These are phyloP conservation scores for Alloteropsis semialata DNA, from an alignment of 176 grass and related monocot species.

Conservation along the genomic window DNA sequence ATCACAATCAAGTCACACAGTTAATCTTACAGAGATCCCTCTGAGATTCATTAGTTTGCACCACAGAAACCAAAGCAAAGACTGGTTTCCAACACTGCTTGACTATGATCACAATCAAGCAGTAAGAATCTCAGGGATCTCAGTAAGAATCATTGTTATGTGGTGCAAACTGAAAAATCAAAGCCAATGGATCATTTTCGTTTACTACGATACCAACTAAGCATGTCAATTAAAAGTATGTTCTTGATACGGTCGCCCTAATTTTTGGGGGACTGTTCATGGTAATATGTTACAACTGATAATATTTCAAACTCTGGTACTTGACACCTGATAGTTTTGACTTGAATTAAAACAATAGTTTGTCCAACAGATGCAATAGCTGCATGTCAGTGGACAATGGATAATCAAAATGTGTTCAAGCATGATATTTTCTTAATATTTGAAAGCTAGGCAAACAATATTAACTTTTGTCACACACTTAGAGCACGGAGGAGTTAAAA, in stretches of 20 bases:
- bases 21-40: conserved; percentile 5
- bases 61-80: not conserved
- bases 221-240: not conserved
- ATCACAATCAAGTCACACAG: conserved; percentile 27
- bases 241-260: no score
- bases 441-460: not conserved
- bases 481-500: not conserved
- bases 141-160: no score
- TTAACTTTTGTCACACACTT: not conserved
- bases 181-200: not conserved
- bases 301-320: conserved; percentile 4
- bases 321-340: not conserved
- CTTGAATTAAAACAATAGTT: conserved; percentile 5
- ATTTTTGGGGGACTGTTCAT: no score
- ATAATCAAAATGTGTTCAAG: not conserved
- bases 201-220: not conserved
- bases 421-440: not conserved
- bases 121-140: no score
- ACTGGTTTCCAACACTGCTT: not conserved
- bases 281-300: not conserved
- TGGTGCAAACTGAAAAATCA: no score
- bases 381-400: not conserved
- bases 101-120: no score
- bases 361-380: not conserved
- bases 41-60: conserved; percentile 14